phyloP scores from a whole-genome alignment of 768 basidiomycete genomes.

The Russula sp. region DNA sequence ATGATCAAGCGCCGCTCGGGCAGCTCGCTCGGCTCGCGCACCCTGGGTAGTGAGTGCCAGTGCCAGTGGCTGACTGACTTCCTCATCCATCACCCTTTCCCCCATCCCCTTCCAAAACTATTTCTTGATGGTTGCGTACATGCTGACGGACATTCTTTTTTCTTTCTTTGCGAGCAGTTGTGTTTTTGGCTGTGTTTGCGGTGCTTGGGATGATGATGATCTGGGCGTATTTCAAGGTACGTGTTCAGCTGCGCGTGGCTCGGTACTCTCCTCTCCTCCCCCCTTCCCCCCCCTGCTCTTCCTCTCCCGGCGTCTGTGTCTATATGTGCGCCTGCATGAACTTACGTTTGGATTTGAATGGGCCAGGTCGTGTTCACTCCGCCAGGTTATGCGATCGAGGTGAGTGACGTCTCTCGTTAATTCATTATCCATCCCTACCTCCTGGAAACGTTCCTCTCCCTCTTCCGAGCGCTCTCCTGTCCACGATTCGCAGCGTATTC shows the following conservation, averaged over 20 bases:
- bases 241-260: slow-evolving; percentile 18
- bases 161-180: slow-evolving; percentile 41
- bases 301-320: background rate
- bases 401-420: slow-evolving; percentile 32
- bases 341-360: background rate
- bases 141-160: background rate
- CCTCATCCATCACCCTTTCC: background rate
- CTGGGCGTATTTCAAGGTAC: slow-evolving; percentile 75
- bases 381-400: slow-evolving; percentile 65
- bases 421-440: background rate
- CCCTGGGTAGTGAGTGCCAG: slow-evolving; percentile 60
- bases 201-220: slow-evolving; percentile 63
- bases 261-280: background rate
- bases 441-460: background rate
- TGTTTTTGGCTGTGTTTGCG: slow-evolving; percentile 55
- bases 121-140: background rate
- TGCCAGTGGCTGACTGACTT: background rate
- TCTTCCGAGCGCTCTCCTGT: background rate
- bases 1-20: slow-evolving; percentile 50
- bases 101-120: background rate
- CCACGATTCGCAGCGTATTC: background rate
- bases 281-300: no score
- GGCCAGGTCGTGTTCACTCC: slow-evolving; percentile 55
- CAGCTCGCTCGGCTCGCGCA: slow-evolving; percentile 42
- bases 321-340: background rate